Conservation (phyloP, 352 stramenopile species). For the Thalassiosira ordinaria region DNA sequence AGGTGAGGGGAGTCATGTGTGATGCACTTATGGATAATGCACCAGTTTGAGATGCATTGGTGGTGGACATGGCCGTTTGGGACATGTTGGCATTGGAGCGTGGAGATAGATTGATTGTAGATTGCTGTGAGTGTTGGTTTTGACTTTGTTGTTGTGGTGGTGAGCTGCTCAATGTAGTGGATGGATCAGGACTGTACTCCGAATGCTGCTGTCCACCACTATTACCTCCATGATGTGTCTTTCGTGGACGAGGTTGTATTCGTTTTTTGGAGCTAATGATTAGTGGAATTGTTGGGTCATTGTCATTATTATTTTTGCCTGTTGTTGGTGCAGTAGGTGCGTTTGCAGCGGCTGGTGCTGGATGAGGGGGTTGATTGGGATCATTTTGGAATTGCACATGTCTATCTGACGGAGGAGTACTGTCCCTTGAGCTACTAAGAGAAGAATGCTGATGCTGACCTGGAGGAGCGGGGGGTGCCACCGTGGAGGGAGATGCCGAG, state of each 20-base stretch:
- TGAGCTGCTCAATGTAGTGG: too few relatives aligned
- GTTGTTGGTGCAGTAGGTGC: too few relatives aligned
- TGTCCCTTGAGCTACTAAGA: constrained; percentile 6
- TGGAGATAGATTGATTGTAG: not conserved
- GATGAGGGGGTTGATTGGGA: not conserved
- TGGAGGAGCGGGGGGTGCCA: not conserved
- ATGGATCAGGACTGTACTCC: not conserved
- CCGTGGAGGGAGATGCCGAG: not conserved
- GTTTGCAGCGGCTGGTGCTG: not conserved
- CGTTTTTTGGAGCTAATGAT: constrained; percentile 20
- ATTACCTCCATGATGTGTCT: too few relatives aligned
- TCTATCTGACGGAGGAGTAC: constrained; percentile 1
- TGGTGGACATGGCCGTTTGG: not conserved
- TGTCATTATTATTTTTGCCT: too few relatives aligned
- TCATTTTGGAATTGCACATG: constrained; percentile 36
- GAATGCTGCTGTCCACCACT: too few relatives aligned
- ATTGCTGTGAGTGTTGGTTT: too few relatives aligned
- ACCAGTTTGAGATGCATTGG: too few relatives aligned
- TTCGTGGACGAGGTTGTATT: constrained; percentile 6
- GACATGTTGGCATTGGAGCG: not conserved
- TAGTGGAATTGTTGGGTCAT: constrained; percentile 26
- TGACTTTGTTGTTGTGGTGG: too few relatives aligned
- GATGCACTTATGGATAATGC: too few relatives aligned
- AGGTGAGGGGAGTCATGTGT: constrained; percentile 20
- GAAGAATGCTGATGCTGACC: not conserved